These are phyloP conservation scores for Cyclotella cryptica DNA, from an alignment of 108 stramenopile genomes.

Conservation along the genomic window DNA sequence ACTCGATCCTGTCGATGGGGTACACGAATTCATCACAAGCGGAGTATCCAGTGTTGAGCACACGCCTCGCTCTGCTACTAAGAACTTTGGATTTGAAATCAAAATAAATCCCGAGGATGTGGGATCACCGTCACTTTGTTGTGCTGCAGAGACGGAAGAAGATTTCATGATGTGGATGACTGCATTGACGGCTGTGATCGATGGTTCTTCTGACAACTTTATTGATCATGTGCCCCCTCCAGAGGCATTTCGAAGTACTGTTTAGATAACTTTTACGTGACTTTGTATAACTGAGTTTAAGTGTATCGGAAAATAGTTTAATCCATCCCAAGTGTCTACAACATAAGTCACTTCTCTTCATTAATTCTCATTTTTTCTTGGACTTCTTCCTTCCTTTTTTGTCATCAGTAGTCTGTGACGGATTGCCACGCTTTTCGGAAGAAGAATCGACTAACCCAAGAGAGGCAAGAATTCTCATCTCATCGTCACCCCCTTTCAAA, in stretches of 20 bases:
- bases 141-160: constrained; percentile 46
- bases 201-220: constrained; percentile 14
- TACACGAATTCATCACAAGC: constrained; percentile 50
- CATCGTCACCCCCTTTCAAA: constrained; percentile 41
- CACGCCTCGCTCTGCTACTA: constrained; percentile 34
- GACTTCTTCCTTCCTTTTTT: neutral
- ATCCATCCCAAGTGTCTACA: neutral
- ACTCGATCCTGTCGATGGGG: constrained; percentile 24
- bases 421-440: neutral
- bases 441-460: constrained; percentile 26
- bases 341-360: neutral
- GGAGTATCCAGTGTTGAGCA: constrained; percentile 46
- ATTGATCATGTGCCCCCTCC: constrained; percentile 5
- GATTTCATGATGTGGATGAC: constrained; percentile 51
- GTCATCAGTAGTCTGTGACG: neutral
- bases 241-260: constrained; percentile 1
- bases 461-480: constrained; percentile 48
- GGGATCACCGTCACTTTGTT: constrained; percentile 45
- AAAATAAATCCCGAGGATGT: constrained; percentile 32
- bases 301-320: too few relatives aligned
- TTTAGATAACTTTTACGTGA: neutral
- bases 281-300: neutral
- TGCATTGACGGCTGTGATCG: constrained; percentile 35
- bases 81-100: constrained; percentile 51
- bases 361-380: neutral